These are phyloP conservation scores for Yarrowia hollandica DNA, from an alignment of 805 yeast genomes.

Conservation along the genomic window DNA sequence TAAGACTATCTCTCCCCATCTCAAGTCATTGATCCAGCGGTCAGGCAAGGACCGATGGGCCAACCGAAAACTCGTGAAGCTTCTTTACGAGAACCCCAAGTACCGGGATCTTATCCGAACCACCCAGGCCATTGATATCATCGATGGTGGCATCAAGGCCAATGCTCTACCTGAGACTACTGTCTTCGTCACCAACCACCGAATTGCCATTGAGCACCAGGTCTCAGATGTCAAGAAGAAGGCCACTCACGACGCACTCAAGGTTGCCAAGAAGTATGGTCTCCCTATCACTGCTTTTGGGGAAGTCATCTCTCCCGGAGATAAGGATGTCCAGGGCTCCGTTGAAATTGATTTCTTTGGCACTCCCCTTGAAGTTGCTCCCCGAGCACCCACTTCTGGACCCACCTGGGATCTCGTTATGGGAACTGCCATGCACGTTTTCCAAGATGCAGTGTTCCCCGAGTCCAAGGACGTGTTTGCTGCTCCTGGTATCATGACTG, in stretches of 20 bases:
- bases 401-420: slow-evolving; percentile 54
- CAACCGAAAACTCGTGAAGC: slow-evolving; percentile 24
- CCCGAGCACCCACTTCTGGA: slow-evolving; percentile 44
- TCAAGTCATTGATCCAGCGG: slow-evolving; percentile 34
- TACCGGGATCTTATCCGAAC: slow-evolving; percentile 49
- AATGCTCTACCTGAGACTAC: slow-evolving; percentile 75
- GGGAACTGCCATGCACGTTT: slow-evolving; percentile 61
- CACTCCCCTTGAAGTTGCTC: slow-evolving; percentile 50
- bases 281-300: slow-evolving; percentile 49
- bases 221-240: slow-evolving; percentile 47
- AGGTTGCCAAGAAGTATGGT: slow-evolving; percentile 50
- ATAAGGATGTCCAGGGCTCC: slow-evolving; percentile 36
- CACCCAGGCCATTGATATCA: slow-evolving; percentile 66
- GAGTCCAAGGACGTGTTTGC: slow-evolving; percentile 45
- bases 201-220: slow-evolving; percentile 60
- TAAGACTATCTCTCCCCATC: slow-evolving; percentile 37
- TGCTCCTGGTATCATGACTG: slow-evolving; percentile 63
- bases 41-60: slow-evolving; percentile 35
- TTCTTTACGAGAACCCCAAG: slow-evolving; percentile 11
- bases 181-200: slow-evolving; percentile 57
- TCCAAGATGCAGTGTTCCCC: slow-evolving; percentile 48
- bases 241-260: slow-evolving; percentile 43
- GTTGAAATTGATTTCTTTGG: slow-evolving; percentile 14
- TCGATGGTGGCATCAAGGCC: slow-evolving; percentile 71
- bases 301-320: slow-evolving; percentile 34